A percentile compares a stretch with the other conserved stretches of the same genome.
Evolutionary conservation across 2,329 filamentous ascomycete genomes (phyloP).

Genomic region (Pestalotiopsis sp.): DNA sequence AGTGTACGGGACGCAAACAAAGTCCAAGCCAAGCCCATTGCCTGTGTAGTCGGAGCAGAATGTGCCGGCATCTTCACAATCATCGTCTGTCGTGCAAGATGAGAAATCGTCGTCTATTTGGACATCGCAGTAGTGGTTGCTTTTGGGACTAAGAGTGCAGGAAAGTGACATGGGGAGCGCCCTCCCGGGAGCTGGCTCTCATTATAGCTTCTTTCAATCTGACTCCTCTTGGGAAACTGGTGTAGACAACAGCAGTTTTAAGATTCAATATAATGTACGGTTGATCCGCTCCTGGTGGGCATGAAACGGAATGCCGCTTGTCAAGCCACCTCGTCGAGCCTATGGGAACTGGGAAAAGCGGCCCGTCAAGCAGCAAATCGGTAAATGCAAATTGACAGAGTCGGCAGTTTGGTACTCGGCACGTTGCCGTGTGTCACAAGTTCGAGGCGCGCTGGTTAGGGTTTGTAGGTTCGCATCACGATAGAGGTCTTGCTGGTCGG

Average conservation of each 20-base stretch:
- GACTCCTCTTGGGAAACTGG: not conserved
- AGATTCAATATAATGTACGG: not conserved
- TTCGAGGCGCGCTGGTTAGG: not conserved
- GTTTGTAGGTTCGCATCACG: not conserved
- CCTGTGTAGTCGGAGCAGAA: not conserved
- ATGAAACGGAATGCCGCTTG: not conserved
- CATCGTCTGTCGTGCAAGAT: not conserved
- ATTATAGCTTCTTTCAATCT: not conserved
- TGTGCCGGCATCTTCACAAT: not conserved
- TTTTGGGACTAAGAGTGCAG: not conserved
- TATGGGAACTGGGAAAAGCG: not conserved
- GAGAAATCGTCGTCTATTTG: not conserved
- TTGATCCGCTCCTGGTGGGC: not conserved
- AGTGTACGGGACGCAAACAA: not conserved
- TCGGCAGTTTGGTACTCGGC: not conserved
- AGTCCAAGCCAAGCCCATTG: not conserved
- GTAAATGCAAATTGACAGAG: not conserved
- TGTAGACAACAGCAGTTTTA: not conserved
- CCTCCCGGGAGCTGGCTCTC: not conserved
- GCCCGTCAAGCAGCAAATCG: not conserved
- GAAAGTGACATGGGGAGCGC: not conserved
- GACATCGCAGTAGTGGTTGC: not conserved
- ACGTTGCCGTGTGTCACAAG: not conserved
- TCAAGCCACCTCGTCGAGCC: not conserved
- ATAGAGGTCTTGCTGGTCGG: not conserved